phyloP scores from a whole-genome alignment of 2,329 filamentous ascomycete genomes.

The Sordariomycetes sp. region DNA sequence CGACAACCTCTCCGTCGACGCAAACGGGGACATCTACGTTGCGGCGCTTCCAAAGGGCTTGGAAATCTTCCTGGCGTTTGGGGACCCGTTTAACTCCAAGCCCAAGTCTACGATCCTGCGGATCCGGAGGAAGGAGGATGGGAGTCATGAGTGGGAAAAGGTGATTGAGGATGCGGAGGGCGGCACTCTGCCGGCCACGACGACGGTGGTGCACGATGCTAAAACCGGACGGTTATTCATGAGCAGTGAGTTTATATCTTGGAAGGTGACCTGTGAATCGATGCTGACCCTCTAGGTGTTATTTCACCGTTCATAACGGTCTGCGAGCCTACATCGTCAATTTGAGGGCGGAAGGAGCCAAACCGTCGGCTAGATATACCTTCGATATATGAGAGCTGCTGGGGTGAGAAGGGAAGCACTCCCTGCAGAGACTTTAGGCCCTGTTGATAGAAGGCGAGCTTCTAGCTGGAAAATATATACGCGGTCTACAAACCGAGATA shows the following conservation, averaged over 20 bases:
- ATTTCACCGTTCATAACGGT: constrained; percentile 12
- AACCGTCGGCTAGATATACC: too few relatives aligned
- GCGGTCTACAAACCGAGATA: too few relatives aligned
- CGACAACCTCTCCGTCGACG: constrained; percentile 16
- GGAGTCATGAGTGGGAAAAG: constrained; percentile 13
- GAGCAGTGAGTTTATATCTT: constrained; percentile 10
- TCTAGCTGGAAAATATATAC: too few relatives aligned
- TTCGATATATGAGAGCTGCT: too few relatives aligned
- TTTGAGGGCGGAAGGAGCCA: too few relatives aligned
- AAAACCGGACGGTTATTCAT: constrained; percentile 16
- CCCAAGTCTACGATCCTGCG: constrained; percentile 11
- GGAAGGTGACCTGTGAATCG: neutral
- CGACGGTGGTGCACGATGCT: constrained; percentile 15
- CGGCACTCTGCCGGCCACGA: constrained; percentile 14
- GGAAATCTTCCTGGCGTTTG: constrained; percentile 7
- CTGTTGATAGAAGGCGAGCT: too few relatives aligned
- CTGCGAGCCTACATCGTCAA: constrained; percentile 8
- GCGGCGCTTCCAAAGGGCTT: constrained; percentile 12
- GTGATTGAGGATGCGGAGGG: constrained; percentile 14
- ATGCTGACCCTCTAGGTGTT: constrained; percentile 6
- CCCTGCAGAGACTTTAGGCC: too few relatives aligned
- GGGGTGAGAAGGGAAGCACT: too few relatives aligned
- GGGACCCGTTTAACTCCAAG: constrained; percentile 10
- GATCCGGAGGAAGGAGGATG: constrained; percentile 9
- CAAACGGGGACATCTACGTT: constrained; percentile 14